These are phyloP conservation scores for Dictyophora rubrovolvata DNA, from an alignment of 768 basidiomycete species.

Conservation along the genomic window DNA sequence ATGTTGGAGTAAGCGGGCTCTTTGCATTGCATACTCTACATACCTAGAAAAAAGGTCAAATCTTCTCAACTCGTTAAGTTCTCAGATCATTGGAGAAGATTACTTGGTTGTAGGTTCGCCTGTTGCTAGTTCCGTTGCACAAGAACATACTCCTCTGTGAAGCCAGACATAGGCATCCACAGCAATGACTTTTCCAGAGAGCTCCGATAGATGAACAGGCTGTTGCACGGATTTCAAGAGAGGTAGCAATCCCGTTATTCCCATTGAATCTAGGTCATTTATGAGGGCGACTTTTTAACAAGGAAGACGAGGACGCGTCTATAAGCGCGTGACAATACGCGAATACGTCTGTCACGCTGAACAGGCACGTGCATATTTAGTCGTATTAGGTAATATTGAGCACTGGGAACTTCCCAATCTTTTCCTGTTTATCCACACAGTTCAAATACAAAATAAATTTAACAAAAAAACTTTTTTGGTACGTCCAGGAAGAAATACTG, in stretches of 20 bases:
- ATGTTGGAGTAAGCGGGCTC: slow-evolving; percentile 76
- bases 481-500: too few relatives aligned
- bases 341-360: too few relatives aligned
- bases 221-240: slow-evolving; percentile 85
- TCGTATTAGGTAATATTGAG: too few relatives aligned
- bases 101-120: slow-evolving; percentile 78
- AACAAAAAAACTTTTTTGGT: too few relatives aligned
- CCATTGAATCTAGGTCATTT: slow-evolving; percentile 41
- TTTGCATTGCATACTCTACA: slow-evolving; percentile 93
- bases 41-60: slow-evolving; percentile 43
- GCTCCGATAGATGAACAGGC: slow-evolving; percentile 68
- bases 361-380: too few relatives aligned
- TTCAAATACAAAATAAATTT: too few relatives aligned
- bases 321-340: too few relatives aligned
- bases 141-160: slow-evolving; percentile 80
- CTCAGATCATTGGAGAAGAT: slow-evolving; percentile 21
- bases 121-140: slow-evolving; percentile 82
- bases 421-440: too few relatives aligned
- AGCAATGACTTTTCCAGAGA: slow-evolving; percentile 74
- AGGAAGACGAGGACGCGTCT: neutral
- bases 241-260: slow-evolving; percentile 83
- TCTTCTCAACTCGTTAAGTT: neutral
- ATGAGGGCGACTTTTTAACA: neutral
- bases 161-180: slow-evolving; percentile 96
- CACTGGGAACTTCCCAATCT: too few relatives aligned